Percentiles rank a stretch among this genome's conserved stretches.
These are phyloP conservation scores for Cichorium intybus DNA, from an alignment of 140 eudicot genomes.

Conservation along the genomic window DNA sequence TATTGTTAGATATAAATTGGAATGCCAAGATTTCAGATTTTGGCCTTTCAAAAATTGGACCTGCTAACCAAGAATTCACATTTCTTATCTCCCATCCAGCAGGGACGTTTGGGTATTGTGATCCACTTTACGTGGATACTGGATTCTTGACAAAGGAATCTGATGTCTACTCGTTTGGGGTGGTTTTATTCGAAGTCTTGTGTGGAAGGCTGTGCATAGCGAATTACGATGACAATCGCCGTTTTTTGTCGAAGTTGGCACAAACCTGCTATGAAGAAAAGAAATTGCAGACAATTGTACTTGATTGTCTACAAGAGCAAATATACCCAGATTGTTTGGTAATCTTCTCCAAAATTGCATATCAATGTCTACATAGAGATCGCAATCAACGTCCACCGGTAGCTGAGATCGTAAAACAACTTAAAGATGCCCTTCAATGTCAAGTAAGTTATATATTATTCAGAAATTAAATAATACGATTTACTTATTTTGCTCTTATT, in stretches of 20 bases:
- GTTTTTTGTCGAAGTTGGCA: background rate
- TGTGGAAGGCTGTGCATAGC: background rate
- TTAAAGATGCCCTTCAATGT: background rate
- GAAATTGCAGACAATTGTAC: background rate
- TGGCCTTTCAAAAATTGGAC: slow-evolving; percentile 3
- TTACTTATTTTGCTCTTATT: no score
- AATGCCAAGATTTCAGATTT: slow-evolving; percentile 13
- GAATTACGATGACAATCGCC: background rate
- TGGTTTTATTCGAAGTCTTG: slow-evolving; percentile 7
- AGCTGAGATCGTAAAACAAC: background rate
- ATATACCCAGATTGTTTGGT: background rate
- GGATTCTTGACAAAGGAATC: no score
- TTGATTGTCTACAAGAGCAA: background rate
- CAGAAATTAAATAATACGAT: no score
- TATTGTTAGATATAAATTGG: slow-evolving; percentile 6
- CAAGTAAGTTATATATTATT: background rate
- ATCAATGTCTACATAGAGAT: background rate
- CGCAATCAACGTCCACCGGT: background rate
- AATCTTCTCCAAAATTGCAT: background rate
- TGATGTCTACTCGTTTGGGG: slow-evolving; percentile 1
- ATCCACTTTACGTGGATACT: no score
- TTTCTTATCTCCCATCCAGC: background rate
- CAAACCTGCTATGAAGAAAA: no score
- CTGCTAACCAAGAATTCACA: slow-evolving; percentile 1
- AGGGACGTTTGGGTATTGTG: no score